These are phyloP conservation scores for Venturia oleaginea DNA, from an alignment of 2,329 filamentous ascomycete species.

Conservation along the genomic window DNA sequence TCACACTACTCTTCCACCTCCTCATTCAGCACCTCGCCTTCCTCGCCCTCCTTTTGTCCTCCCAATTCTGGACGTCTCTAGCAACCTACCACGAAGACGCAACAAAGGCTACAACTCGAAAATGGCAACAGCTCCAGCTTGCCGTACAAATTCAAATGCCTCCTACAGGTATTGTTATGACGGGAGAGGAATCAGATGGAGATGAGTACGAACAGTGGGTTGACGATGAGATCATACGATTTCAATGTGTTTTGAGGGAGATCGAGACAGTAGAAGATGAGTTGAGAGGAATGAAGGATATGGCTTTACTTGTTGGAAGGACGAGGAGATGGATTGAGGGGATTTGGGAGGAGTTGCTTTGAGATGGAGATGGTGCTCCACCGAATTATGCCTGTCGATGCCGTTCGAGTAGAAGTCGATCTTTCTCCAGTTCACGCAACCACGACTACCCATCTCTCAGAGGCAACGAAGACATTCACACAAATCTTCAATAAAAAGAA, in stretches of 20 bases:
- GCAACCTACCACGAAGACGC: background rate
- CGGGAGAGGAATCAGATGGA: background rate
- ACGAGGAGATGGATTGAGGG: background rate
- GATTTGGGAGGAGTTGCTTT: background rate
- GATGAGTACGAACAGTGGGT: background rate
- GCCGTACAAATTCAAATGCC: background rate
- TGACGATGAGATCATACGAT: background rate
- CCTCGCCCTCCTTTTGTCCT: background rate
- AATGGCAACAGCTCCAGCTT: background rate
- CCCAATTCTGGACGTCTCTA: background rate
- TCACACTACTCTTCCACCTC: background rate
- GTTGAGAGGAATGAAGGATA: background rate
- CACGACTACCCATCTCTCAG: no score
- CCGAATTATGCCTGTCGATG: no score
- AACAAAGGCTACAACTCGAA: background rate
- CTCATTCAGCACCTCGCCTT: background rate
- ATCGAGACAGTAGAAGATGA: conserved; percentile 11
- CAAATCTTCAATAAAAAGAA: no score
- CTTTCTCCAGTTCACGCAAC: no score
- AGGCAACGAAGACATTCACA: no score
- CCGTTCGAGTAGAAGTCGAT: background rate
- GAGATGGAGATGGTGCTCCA: background rate
- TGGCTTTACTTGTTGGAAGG: background rate
- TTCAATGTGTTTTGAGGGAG: conserved; percentile 14
- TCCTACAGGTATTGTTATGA: background rate